Conservation (phyloP, 2,329 filamentous ascomycete species). For the Trichoderma koningii region DNA sequence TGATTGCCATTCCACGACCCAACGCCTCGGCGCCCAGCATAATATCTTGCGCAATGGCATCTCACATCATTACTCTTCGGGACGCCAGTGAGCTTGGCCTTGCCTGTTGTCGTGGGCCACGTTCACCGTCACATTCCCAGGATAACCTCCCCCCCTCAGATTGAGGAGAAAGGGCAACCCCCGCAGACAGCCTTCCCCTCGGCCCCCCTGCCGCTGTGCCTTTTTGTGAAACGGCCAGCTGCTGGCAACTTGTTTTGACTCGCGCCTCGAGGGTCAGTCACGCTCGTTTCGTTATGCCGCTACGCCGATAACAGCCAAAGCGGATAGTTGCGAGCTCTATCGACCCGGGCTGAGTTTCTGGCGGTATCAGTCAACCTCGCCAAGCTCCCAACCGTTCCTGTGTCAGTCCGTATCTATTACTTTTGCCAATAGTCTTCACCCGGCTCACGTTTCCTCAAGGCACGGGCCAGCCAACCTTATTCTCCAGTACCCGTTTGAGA, state of each 20-base stretch:
- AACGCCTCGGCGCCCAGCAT: not conserved
- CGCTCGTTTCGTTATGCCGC: not conserved
- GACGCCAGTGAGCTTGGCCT: conserved; percentile 10
- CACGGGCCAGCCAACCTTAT: conserved; percentile 21
- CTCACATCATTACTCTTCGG: conserved; percentile 4
- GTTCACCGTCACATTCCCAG: not conserved
- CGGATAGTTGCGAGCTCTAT: not conserved
- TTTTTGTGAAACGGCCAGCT: conserved; percentile 18
- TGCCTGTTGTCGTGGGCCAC: not conserved
- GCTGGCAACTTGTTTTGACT: conserved; percentile 1
- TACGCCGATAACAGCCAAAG: not conserved
- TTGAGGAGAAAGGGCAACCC: not conserved
- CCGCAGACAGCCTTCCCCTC: not conserved
- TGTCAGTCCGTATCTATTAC: not conserved
- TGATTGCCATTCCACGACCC: conserved; percentile 1
- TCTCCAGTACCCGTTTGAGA: conserved; percentile 18
- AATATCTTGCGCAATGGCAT: not conserved
- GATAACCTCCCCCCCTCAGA: not conserved
- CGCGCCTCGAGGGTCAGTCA: not conserved
- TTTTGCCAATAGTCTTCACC: not conserved
- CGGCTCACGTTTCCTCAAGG: conserved; percentile 15
- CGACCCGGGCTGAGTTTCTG: conserved; percentile 1
- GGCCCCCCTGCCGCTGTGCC: conserved; percentile 8
- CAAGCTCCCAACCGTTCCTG: not conserved
- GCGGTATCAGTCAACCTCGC: conserved; percentile 4